Base-by-base conservation (phyloP, 140 eudicot genomes). In the Flaveria floridana region DNA sequence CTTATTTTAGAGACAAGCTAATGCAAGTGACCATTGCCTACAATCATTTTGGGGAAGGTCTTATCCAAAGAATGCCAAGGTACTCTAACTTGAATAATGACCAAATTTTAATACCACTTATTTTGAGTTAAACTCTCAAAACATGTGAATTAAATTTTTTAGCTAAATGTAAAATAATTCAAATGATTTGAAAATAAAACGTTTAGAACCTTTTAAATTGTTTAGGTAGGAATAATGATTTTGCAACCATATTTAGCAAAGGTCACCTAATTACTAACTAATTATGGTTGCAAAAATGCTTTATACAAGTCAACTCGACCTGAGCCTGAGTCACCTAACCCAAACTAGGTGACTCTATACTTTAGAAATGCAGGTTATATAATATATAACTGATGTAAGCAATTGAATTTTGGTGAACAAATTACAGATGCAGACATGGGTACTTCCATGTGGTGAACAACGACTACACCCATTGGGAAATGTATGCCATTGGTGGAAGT, bases 361-460 rank as follows among this genome's bases (percentile, higher is more conserved):
- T 34, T 34, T 34, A 34, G 41, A 34, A 5, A 34, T 34, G 7
- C 41, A 34, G 41, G 41, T 34, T 34, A 6, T 34, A 6, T 34
- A 34, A 34, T 34, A 6, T 34, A 34, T 34, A 34, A 34, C 41
- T 34, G 41, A 4, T n/a, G 11, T 66, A 50, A 16, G 3, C 34
- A 52, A 52, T 52, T 71, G 7, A 14, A 52, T 34, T 41, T 50
- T 53, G 39, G 10, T 62, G 14, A 50, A 63, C 46, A 57, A 65
- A 80, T 25, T 72, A 72, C 90, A 89, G 96, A 83, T 89, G 96
- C 75, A 87, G 96, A 65, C 96, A 89, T 65, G 96, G 96, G 12
- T 89, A 89, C 71, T 89, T 89, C 78, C 96, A 89, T 73, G 96
- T 89, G 88, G 96, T 89, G 82, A 89, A 89, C 86, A 89, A 89